A percentile compares a stretch with the other conserved stretches of the same genome.
phyloP scores from a whole-genome alignment of 2,329 filamentous ascomycete genomes.

The Epichloe brachyelytri region DNA sequence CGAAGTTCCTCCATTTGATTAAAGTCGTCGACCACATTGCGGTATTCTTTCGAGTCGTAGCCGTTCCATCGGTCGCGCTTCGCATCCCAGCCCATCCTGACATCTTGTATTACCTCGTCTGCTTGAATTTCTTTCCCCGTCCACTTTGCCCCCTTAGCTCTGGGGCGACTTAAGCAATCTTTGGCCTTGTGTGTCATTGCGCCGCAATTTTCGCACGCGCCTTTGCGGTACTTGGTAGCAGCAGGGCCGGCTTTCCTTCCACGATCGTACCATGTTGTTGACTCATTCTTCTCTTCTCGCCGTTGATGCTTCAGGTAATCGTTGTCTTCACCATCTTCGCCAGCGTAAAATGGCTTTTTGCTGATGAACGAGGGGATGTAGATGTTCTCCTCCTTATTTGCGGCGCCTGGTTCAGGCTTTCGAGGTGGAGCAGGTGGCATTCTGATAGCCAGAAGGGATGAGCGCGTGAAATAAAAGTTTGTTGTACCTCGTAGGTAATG shows the following conservation, averaged over 20 bases:
- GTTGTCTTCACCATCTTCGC: conserved; percentile 59
- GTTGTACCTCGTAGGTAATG: not conserved
- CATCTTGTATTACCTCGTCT: conserved; percentile 75
- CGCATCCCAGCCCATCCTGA: conserved; percentile 87
- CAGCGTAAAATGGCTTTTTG: conserved; percentile 92
- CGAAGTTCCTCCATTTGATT: conserved; percentile 70
- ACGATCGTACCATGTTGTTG: conserved; percentile 85
- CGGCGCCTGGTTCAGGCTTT: conserved; percentile 23
- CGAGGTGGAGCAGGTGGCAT: conserved; percentile 18
- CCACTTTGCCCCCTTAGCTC: conserved; percentile 82
- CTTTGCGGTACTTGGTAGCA: conserved; percentile 94
- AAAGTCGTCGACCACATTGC: conserved; percentile 77
- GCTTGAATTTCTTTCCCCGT: conserved; percentile 89
- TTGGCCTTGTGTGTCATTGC: conserved; percentile 94
- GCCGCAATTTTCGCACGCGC: conserved; percentile 96
- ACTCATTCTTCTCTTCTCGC: conserved; percentile 44
- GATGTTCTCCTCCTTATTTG: conserved; percentile 82
- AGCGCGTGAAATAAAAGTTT: not conserved
- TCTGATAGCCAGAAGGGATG: not conserved
- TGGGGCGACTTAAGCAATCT: conserved; percentile 79
- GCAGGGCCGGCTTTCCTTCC: conserved; percentile 74
- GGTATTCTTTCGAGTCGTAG: conserved; percentile 83
- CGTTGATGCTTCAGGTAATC: conserved; percentile 98
- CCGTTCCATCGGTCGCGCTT: conserved; percentile 97
- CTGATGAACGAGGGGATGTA: conserved; percentile 98